A percentile compares a stretch with the other conserved stretches of the same genome.
Conservation (phyloP, 441 rosid genomes). For the Capsella rubella region DNA sequence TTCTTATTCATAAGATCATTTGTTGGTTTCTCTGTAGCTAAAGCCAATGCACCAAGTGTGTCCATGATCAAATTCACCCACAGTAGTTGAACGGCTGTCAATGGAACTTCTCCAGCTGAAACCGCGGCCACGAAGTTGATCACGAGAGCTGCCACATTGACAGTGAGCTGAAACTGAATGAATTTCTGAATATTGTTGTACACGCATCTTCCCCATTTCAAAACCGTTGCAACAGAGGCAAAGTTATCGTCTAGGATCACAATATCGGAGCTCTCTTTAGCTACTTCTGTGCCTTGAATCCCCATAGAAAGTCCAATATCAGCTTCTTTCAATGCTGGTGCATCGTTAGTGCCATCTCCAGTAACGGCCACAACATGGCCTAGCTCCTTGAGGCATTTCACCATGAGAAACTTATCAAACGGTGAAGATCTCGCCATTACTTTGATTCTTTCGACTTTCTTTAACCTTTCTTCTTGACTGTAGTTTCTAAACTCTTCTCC, state of each 20-base stretch:
- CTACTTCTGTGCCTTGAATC: constrained; percentile 69
- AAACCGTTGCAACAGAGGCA: constrained; percentile 55
- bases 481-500: constrained; percentile 59
- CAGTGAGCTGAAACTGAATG: constrained; percentile 64
- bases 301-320: constrained; percentile 71
- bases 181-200: constrained; percentile 66
- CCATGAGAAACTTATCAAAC: constrained; percentile 64
- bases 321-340: constrained; percentile 68
- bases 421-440: constrained; percentile 73
- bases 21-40: constrained; percentile 60
- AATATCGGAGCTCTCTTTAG: constrained; percentile 68
- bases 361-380: constrained; percentile 73
- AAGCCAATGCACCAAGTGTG: constrained; percentile 68
- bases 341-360: constrained; percentile 70
- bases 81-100: constrained; percentile 58
- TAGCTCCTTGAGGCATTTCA: constrained; percentile 58
- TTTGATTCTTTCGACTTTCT: constrained; percentile 55
- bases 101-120: constrained; percentile 58
- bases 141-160: constrained; percentile 56
- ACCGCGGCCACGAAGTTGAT: constrained; percentile 64
- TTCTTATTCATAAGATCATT: constrained; percentile 58
- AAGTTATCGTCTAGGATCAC: constrained; percentile 65
- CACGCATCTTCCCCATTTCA: constrained; percentile 69
- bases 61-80: constrained; percentile 76
- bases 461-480: constrained; percentile 50